A percentile compares a stretch with the other conserved stretches of the same genome.
These are phyloP conservation scores for Mortierella hygrophila DNA, from an alignment of 192 early-diverging fungal genomes.

Conservation along the genomic window DNA sequence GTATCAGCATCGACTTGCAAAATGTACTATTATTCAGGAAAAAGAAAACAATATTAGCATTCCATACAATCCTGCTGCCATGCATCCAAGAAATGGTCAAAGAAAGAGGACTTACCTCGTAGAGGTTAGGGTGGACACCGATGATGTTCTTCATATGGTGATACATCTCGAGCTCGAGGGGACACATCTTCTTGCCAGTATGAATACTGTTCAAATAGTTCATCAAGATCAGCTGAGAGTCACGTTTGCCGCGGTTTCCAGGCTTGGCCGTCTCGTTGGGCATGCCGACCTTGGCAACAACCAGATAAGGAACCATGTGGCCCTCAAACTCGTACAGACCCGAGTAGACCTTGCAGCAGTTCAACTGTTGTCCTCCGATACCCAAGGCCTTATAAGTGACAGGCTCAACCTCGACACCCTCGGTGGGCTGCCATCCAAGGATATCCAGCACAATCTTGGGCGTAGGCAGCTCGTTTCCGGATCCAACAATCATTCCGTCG, in stretches of 20 bases:
- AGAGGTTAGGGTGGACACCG: slow-evolving; percentile 83
- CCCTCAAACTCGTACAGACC: slow-evolving; percentile 85
- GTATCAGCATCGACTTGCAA: slow-evolving; percentile 99
- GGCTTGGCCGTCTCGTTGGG: slow-evolving; percentile 76
- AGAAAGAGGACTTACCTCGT: slow-evolving; percentile 62
- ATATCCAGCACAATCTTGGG: slow-evolving; percentile 87
- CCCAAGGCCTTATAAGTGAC: slow-evolving; percentile 83
- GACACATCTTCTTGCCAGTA: slow-evolving; percentile 83
- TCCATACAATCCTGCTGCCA: not conserved
- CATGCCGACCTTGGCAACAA: slow-evolving; percentile 86
- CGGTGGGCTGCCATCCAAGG: slow-evolving; percentile 68
- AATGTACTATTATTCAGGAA: slow-evolving; percentile 79
- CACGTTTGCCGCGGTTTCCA: slow-evolving; percentile 90
- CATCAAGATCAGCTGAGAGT: slow-evolving; percentile 90
- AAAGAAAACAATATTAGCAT: not conserved
- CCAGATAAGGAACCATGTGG: slow-evolving; percentile 81
- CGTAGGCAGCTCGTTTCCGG: slow-evolving; percentile 85
- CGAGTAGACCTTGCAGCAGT: slow-evolving; percentile 87
- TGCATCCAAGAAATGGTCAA: not conserved
- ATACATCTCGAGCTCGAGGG: slow-evolving; percentile 84
- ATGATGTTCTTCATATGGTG: slow-evolving; percentile 90
- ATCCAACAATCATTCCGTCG: slow-evolving; percentile 87
- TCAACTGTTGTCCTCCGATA: slow-evolving; percentile 82
- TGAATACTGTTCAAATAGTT: slow-evolving; percentile 85
- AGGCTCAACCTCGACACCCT: slow-evolving; percentile 69